Conservation (phyloP, 495 filamentous ascomycete genomes). For the Lasiosphaeria ovina region DNA sequence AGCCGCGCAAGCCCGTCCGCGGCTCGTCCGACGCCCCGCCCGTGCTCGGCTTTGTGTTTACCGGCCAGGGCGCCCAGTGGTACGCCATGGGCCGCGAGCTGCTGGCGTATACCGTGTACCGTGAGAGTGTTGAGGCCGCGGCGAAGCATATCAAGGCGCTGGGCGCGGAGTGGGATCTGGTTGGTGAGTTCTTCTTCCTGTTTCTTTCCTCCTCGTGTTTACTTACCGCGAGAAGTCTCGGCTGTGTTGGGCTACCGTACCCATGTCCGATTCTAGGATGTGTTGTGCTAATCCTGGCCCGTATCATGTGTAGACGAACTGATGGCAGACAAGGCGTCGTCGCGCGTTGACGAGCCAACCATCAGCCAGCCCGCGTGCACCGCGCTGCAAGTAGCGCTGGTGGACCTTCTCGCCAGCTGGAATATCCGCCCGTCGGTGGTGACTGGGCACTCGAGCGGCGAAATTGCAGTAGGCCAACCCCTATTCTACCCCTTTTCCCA, state of each 20-base stretch:
- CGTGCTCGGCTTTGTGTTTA: constrained; percentile 20
- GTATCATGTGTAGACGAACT: constrained; percentile 14
- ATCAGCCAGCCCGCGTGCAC: constrained; percentile 49
- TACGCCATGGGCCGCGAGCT: constrained; percentile 19
- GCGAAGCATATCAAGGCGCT: neutral
- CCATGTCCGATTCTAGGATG: no score
- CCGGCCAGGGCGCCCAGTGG: constrained; percentile 29
- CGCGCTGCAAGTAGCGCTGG: constrained; percentile 45
- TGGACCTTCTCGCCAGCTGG: constrained; percentile 40
- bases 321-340: neutral
- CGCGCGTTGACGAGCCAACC: constrained; percentile 29
- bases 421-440: constrained; percentile 44
- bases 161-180: no score
- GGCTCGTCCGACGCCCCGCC: no score
- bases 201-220: no score
- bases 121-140: constrained; percentile 21
- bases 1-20: constrained; percentile 6
- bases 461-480: constrained; percentile 39
- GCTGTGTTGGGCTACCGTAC: no score
- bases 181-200: no score
- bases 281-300: constrained; percentile 2
- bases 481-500: no score
- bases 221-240: no score
- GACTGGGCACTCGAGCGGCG: constrained; percentile 59
- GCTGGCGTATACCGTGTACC: constrained; percentile 17